A percentile compares a stretch with the other conserved stretches of the same genome.
Evolutionary conservation across 73 alveolate species (phyloP).

Genomic region (Stentor coeruleus): DNA sequence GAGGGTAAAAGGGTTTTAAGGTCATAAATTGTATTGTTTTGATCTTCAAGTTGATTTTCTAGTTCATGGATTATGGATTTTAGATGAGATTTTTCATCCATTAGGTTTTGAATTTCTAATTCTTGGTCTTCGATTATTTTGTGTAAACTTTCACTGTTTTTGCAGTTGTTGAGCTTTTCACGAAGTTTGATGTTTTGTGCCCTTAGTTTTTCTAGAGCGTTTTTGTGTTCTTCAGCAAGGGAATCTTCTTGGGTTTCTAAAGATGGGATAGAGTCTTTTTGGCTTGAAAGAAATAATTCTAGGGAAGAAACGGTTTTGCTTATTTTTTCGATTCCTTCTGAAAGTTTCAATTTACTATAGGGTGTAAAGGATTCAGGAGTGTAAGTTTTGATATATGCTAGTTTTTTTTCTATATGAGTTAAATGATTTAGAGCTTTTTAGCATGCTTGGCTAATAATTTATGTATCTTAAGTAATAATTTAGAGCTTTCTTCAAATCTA

Average conservation of each 20-base stretch:
- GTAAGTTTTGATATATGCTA: too few species aligned
- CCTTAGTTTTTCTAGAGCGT: slow-evolving; percentile 10
- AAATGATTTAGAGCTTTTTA: background rate
- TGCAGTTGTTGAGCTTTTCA: background rate
- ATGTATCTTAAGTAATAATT: background rate
- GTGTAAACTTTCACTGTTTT: slow-evolving; percentile 3
- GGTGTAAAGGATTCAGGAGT: background rate
- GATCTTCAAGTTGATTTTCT: background rate
- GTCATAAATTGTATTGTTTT: too few species aligned
- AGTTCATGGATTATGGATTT: background rate
- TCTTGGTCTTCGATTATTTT: background rate
- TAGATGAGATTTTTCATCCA: background rate
- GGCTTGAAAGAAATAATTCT: background rate
- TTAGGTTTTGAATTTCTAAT: background rate
- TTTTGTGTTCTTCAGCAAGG: background rate
- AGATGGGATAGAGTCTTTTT: too few species aligned
- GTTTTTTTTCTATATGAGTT: too few species aligned
- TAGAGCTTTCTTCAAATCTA: background rate
- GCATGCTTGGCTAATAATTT: slow-evolving; percentile 16
- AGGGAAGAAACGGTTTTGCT: background rate
- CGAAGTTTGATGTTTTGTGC: background rate
- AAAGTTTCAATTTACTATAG: background rate
- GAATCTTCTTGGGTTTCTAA: too few species aligned
- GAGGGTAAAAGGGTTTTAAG: background rate
- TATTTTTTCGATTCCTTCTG: background rate